These are phyloP conservation scores for Mycena sanguinolenta DNA, from an alignment of 768 basidiomycete genomes.

Conservation along the genomic window DNA sequence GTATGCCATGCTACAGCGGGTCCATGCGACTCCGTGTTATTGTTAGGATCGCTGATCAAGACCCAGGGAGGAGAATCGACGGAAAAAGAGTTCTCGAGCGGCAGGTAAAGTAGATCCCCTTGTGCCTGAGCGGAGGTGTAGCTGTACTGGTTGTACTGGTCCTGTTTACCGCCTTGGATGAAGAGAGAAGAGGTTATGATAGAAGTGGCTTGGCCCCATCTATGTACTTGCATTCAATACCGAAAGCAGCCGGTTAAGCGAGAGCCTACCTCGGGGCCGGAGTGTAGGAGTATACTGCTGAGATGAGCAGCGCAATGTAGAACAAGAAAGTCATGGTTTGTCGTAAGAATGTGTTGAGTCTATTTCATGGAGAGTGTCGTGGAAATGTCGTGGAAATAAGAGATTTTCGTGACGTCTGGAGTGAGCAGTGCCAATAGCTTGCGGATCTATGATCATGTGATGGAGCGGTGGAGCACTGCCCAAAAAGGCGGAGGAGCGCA, in stretches of 20 bases:
- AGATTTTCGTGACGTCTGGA: slow-evolving; percentile 31
- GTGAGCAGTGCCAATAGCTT: not conserved
- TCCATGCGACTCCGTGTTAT: slow-evolving; percentile 60
- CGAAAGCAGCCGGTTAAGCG: not conserved
- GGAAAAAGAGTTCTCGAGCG: slow-evolving; percentile 71
- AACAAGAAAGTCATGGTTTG: slow-evolving; percentile 30
- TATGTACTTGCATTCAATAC: slow-evolving; percentile 46
- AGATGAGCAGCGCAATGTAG: slow-evolving; percentile 36
- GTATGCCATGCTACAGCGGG: slow-evolving; percentile 87
- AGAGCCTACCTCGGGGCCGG: slow-evolving; percentile 30
- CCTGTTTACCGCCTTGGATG: slow-evolving; percentile 87
- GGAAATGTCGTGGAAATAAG: not conserved
- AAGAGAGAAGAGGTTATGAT: slow-evolving; percentile 71
- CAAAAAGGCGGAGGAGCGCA: not conserved
- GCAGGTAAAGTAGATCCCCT: slow-evolving; percentile 78
- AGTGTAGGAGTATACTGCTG: slow-evolving; percentile 35
- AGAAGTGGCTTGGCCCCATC: slow-evolving; percentile 88
- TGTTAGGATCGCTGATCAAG: slow-evolving; percentile 62
- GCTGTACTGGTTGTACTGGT: slow-evolving; percentile 72
- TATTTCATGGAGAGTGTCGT: slow-evolving; percentile 25
- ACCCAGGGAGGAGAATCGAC: slow-evolving; percentile 78
- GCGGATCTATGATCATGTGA: slow-evolving; percentile 10
- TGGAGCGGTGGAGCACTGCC: slow-evolving; percentile 8
- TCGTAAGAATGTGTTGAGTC: slow-evolving; percentile 27
- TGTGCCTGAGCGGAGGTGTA: slow-evolving; percentile 83